These are phyloP conservation scores for Exophiala mesophila DNA, from an alignment of 2,329 filamentous ascomycete species.

Conservation along the genomic window DNA sequence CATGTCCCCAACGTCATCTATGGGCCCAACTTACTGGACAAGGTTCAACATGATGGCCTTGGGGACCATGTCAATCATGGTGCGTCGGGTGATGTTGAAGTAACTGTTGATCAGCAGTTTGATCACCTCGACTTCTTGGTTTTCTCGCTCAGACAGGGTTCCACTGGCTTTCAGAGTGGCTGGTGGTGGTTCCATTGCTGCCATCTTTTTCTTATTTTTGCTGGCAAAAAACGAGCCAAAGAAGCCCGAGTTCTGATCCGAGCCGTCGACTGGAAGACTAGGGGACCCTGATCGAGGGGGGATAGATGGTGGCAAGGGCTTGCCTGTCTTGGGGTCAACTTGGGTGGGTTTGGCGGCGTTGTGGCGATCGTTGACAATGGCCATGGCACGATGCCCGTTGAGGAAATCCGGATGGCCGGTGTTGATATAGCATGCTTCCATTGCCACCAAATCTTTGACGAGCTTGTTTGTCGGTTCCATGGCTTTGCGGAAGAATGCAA, in stretches of 20 bases:
- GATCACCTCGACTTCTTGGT: slow-evolving; percentile 95
- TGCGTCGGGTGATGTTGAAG: slow-evolving; percentile 95
- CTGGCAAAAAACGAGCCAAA: slow-evolving; percentile 98
- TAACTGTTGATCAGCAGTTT: slow-evolving; percentile 96
- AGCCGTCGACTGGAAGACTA: slow-evolving; percentile 55
- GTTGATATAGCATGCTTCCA: slow-evolving; percentile 98
- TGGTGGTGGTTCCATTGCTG: slow-evolving; percentile 96
- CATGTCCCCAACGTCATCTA: background rate
- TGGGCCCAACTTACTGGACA: slow-evolving; percentile 68
- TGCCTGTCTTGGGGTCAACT: slow-evolving; percentile 97
- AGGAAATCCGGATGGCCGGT: slow-evolving; percentile 97
- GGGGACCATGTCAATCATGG: slow-evolving; percentile 99
- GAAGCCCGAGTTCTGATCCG: slow-evolving; percentile 68
- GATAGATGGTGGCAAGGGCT: slow-evolving; percentile 67
- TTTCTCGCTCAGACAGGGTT: slow-evolving; percentile 87
- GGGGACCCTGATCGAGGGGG: slow-evolving; percentile 74
- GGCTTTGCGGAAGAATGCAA: slow-evolving; percentile 93
- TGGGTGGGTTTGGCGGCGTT: slow-evolving; percentile 78
- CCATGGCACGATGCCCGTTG: slow-evolving; percentile 95
- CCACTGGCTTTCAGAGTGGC: slow-evolving; percentile 90
- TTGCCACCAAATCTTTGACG: slow-evolving; percentile 82
- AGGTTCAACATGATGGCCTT: slow-evolving; percentile 98
- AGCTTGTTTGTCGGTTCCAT: slow-evolving; percentile 99
- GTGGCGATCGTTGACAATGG: slow-evolving; percentile 91
- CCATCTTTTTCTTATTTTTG: slow-evolving; percentile 99